phyloP scores from a whole-genome alignment of 2,329 filamentous ascomycete genomes.

The Saccharata proteae region DNA sequence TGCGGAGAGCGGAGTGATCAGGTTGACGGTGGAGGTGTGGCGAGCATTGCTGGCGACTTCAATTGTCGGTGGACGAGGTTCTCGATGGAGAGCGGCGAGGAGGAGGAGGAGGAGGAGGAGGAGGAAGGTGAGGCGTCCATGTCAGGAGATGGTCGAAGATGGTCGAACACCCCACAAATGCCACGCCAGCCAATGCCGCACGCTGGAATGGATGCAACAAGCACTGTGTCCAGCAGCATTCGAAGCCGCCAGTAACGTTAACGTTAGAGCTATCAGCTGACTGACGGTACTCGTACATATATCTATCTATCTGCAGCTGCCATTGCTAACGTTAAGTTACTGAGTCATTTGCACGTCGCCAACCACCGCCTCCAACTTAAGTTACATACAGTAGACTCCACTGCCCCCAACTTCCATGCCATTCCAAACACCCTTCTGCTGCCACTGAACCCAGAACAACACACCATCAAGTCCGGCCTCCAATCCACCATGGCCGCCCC shows the following conservation, averaged over 20 bases:
- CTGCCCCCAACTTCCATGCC: not conserved
- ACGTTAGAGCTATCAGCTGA: too few relatives aligned
- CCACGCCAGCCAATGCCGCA: not conserved
- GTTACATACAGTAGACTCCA: not conserved
- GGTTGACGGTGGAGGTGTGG: too few relatives aligned
- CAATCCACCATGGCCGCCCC: slow-evolving; percentile 17
- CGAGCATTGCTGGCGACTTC: too few relatives aligned
- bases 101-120: not conserved
- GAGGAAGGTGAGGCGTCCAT: not conserved
- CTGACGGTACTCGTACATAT: too few relatives aligned
- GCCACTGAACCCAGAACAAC: slow-evolving; percentile 1
- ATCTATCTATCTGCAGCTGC: too few relatives aligned
- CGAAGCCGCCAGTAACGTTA: too few relatives aligned
- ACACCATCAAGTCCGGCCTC: not conserved
- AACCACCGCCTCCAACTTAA: too few relatives aligned
- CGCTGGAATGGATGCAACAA: too few relatives aligned
- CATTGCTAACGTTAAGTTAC: too few relatives aligned
- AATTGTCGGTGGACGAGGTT: not conserved
- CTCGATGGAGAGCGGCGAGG: not conserved
- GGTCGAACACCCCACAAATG: not conserved
- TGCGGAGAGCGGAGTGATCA: not conserved
- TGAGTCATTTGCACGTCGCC: too few relatives aligned
- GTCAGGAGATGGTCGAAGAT: slow-evolving; percentile 7
- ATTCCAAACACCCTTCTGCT: too few relatives aligned
- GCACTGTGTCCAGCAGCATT: too few relatives aligned